Conservation (phyloP, 2,329 filamentous ascomycete genomes). For the Monilinia polystroma region DNA sequence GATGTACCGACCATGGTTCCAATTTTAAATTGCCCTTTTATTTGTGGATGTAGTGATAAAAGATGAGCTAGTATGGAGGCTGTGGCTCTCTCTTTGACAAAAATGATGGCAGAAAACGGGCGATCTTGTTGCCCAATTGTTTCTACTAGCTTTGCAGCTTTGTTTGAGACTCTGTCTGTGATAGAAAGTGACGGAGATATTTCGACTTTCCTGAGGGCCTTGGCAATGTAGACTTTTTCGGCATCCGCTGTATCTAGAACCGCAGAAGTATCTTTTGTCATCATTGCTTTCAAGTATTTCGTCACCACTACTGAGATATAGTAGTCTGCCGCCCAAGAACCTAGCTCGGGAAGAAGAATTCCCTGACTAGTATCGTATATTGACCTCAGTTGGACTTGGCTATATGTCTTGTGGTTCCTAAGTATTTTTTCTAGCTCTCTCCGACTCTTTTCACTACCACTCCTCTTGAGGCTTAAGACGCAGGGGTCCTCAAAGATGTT, state of each 20-base stretch:
- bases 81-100: conserved; percentile 62
- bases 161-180: conserved; percentile 62
- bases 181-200: conserved; percentile 46
- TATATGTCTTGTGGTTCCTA: conserved; percentile 50
- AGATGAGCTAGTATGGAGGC: conserved; percentile 57
- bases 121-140: conserved; percentile 48
- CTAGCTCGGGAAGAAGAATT: conserved; percentile 56
- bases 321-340: conserved; percentile 66
- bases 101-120: conserved; percentile 58
- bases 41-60: conserved; percentile 49
- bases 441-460: conserved; percentile 45
- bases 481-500: conserved; percentile 62
- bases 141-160: conserved; percentile 55
- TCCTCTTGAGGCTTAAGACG: conserved; percentile 48
- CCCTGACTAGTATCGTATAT: conserved; percentile 52
- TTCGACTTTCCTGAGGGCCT: conserved; percentile 46
- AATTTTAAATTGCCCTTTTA: conserved; percentile 49
- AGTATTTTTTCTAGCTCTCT: conserved; percentile 44
- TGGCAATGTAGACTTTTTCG: conserved; percentile 57
- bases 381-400: conserved; percentile 54
- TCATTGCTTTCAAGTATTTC: conserved; percentile 50
- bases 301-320: conserved; percentile 53
- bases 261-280: conserved; percentile 40
- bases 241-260: conserved; percentile 44
- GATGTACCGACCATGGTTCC: conserved; percentile 58